Base-by-base conservation (phyloP, 768 basidiomycete genomes). In the Hemileccinum impolitum region DNA sequence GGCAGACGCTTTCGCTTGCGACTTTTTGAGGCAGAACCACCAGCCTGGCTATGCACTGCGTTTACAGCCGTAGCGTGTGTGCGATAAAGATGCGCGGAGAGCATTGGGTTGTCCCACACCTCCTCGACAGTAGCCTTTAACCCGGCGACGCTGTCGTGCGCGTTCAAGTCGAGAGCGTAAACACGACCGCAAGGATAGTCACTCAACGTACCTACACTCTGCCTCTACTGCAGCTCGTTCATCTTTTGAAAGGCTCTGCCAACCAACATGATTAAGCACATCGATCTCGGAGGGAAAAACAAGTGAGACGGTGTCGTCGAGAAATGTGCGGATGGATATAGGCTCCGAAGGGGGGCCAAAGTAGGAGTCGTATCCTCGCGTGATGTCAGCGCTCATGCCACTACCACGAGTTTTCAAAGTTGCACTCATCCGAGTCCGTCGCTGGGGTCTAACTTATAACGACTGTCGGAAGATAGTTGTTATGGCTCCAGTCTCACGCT, bases 271-370 rank as follows among this genome's bases (percentile, higher is more conserved):
- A 26, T 41, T 14, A 19, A 57, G 50, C 5, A 35, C 35, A 18
- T 57, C 53, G 18, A 18, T 42, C 12, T 40, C 40, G 26, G 53
- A 48, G 34, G 56, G 43, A 28, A 51, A 50, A 19, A 23, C 25
- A 21, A 57, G 44, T 2, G 52, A 36, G 55, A 54, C 31, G 6
- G 71, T 67, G 43, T 68, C 59, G 12, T 70, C 64, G 13, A 78
- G 51, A 56, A 84, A 84, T 1, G 64, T 64, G 23, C 59, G 61
- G 39, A 86, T 53, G 39, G 78, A 62, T 28, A 86, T 72, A 21
- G 58, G 68, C 30, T 82, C 75, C 35, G 85, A 87, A 18, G 82
- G 70, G 37, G 84, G 85, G 0, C 85, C 85, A 64, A 85, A 82
- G 47, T 77, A 71, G 28, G 76, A 80, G 53, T 82, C 80, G 26